Base-by-base conservation (phyloP, 306 rosid genomes). In the Trichosanthes truncata region DNA sequence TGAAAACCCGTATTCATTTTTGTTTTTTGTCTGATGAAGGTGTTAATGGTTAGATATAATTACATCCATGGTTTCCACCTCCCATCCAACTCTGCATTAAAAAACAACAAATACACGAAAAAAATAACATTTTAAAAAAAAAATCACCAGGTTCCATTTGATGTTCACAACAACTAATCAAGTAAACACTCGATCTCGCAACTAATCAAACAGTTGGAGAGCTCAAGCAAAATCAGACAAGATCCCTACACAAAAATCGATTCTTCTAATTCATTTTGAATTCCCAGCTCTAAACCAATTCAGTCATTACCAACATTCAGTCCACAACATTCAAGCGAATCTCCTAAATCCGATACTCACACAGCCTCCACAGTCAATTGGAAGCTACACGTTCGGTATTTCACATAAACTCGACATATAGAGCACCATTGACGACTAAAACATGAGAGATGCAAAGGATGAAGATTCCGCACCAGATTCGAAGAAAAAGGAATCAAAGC, bases 1-100 rank as follows among this genome's bases (percentile, higher is more conserved):
- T 82, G 65, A 78, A 88, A 40, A 21, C 84, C 61, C 48, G 83
- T 45, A 77, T 69, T 84, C 99, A 95, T 89, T 80, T 18, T n/a
- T 21, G 0, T 18, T 65, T 35, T 7, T 8, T 15, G 17, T 45
- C 29, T 53, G 20, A 62, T 56, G 14, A 77, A 65, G 33, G 52
- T 15, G 67, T 36, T 25, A 81, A 31, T 18, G 63, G 15, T 18
- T 74, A 31, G 41, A 18, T 35, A 52, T 52, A 31, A 52, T 74
- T 33, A 33, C 63, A 26, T 33, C 78, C 63, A 12, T 61, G 62
- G 35, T 45, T 21, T 40, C 51, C 56, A 53, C 78, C 45, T 51
- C 84, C 61, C 74, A 85, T 82, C 84, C 86, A 87, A 33, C 62
- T 61, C 81, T 76, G 76, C 74, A 36, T 36, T 20, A 78, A 48